Evolutionary conservation across 2,329 filamentous ascomycete species (phyloP).

Genomic region (Scedosporium minutisporum): DNA sequence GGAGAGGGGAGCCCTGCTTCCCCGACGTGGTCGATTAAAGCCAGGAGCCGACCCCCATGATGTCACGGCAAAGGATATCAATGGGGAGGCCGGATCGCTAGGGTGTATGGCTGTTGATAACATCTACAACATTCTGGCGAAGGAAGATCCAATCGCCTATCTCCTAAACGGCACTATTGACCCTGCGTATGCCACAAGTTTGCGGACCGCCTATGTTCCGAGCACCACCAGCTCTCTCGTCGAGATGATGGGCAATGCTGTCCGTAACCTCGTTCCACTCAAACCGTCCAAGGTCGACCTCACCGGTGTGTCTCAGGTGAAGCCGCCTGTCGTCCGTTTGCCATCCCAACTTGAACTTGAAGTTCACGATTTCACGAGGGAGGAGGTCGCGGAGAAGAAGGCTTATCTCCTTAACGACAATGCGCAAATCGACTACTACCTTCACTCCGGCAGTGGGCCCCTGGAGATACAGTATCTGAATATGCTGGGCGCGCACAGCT

Average conservation of each 20-base stretch:
- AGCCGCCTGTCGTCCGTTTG: slow-evolving; percentile 33
- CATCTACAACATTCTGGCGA: slow-evolving; percentile 81
- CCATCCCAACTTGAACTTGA: slow-evolving; percentile 76
- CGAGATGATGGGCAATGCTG: slow-evolving; percentile 51
- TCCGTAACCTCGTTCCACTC: slow-evolving; percentile 51
- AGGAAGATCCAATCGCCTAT: slow-evolving; percentile 73
- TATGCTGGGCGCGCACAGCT: slow-evolving; percentile 91
- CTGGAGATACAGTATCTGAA: slow-evolving; percentile 94
- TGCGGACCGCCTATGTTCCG: slow-evolving; percentile 73
- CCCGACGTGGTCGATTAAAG: slow-evolving; percentile 67
- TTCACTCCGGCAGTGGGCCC: slow-evolving; percentile 74
- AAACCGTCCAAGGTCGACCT: neutral
- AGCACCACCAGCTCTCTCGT: slow-evolving; percentile 58
- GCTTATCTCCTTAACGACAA: slow-evolving; percentile 89
- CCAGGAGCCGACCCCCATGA: slow-evolving; percentile 61
- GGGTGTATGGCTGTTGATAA: slow-evolving; percentile 93
- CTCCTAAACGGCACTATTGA: slow-evolving; percentile 87
- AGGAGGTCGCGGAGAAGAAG: slow-evolving; percentile 85
- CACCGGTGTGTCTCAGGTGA: slow-evolving; percentile 10
- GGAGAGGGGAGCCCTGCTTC: slow-evolving; percentile 61
- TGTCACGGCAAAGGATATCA: slow-evolving; percentile 45
- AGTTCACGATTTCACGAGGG: slow-evolving; percentile 86
- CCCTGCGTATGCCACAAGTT: slow-evolving; percentile 61
- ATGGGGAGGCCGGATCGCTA: slow-evolving; percentile 70
- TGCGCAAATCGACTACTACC: slow-evolving; percentile 85